These are phyloP conservation scores for Cyberlindnera veronae DNA, from an alignment of 805 yeast species.

Conservation along the genomic window DNA sequence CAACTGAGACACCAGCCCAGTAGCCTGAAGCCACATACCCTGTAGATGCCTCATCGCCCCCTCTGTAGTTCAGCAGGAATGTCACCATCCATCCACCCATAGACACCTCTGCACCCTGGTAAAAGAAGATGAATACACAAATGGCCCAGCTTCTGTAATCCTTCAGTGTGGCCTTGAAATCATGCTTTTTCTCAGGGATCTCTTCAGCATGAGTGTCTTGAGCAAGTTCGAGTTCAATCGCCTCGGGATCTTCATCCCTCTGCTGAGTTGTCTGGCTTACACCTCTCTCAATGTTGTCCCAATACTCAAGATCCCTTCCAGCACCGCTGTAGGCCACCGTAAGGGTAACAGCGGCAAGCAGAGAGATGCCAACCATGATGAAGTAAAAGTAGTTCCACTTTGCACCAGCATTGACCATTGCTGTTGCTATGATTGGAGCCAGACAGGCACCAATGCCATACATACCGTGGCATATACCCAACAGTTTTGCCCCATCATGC, in stretches of 20 bases:
- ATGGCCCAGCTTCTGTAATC: slow-evolving; percentile 46
- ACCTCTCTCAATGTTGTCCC: slow-evolving; percentile 11
- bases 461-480: slow-evolving; percentile 54
- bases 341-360: slow-evolving; percentile 31
- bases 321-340: slow-evolving; percentile 42
- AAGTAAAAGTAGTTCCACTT: slow-evolving; percentile 53
- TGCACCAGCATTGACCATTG: slow-evolving; percentile 48
- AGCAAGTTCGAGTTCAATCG: slow-evolving; percentile 4
- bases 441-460: slow-evolving; percentile 64
- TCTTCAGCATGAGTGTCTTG: neutral
- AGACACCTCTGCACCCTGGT: slow-evolving; percentile 62
- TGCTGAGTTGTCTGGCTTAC: slow-evolving; percentile 6
- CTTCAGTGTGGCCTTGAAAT: slow-evolving; percentile 33
- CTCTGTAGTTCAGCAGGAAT: slow-evolving; percentile 47
- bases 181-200: slow-evolving; percentile 7
- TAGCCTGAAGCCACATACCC: slow-evolving; percentile 63
- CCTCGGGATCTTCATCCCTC: neutral
- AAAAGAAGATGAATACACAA: slow-evolving; percentile 49
- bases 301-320: slow-evolving; percentile 36
- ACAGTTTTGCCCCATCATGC: slow-evolving; percentile 38
- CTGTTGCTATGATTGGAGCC: slow-evolving; percentile 56
- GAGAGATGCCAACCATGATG: slow-evolving; percentile 42
- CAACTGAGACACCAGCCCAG: slow-evolving; percentile 61
- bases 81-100: slow-evolving; percentile 66
- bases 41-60: slow-evolving; percentile 37